These are phyloP conservation scores for Didymella segeticola DNA, from an alignment of 2,329 filamentous ascomycete species.

Conservation along the genomic window DNA sequence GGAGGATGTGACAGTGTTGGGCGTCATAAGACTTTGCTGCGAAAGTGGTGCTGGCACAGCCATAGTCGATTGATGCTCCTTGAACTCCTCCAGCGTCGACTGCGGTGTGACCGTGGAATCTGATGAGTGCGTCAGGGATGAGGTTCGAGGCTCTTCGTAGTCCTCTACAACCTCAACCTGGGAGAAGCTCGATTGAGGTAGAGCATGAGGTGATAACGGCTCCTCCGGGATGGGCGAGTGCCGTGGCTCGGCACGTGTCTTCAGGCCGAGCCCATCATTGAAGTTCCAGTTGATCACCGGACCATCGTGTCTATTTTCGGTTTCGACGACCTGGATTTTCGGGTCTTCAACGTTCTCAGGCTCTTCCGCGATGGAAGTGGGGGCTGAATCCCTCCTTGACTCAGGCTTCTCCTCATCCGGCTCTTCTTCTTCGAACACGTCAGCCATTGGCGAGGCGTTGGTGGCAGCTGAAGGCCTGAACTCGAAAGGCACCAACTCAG, in stretches of 20 bases:
- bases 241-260: slow-evolving; percentile 23
- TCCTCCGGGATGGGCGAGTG: slow-evolving; percentile 26
- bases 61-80: slow-evolving; percentile 48
- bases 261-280: slow-evolving; percentile 49
- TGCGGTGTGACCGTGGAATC: slow-evolving; percentile 56
- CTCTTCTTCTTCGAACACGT: slow-evolving; percentile 87
- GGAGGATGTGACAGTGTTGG: slow-evolving; percentile 65
- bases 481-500: slow-evolving; percentile 79
- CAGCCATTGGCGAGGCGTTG: slow-evolving; percentile 78
- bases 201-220: slow-evolving; percentile 36
- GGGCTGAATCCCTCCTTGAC: slow-evolving; percentile 15
- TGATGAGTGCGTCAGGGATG: slow-evolving; percentile 58
- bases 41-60: slow-evolving; percentile 48
- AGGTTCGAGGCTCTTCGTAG: slow-evolving; percentile 56
- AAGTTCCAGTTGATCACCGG: slow-evolving; percentile 54
- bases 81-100: slow-evolving; percentile 36
- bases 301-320: slow-evolving; percentile 49
- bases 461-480: slow-evolving; percentile 55
- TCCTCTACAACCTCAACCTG: slow-evolving; percentile 55
- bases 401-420: slow-evolving; percentile 59
- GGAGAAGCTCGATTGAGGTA: slow-evolving; percentile 31
- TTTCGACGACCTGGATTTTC: slow-evolving; percentile 57
- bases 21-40: slow-evolving; percentile 65
- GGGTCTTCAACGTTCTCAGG: slow-evolving; percentile 50
- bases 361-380: slow-evolving; percentile 27